These are phyloP conservation scores for Iberis amara DNA, from an alignment of 441 rosid species.

Conservation along the genomic window DNA sequence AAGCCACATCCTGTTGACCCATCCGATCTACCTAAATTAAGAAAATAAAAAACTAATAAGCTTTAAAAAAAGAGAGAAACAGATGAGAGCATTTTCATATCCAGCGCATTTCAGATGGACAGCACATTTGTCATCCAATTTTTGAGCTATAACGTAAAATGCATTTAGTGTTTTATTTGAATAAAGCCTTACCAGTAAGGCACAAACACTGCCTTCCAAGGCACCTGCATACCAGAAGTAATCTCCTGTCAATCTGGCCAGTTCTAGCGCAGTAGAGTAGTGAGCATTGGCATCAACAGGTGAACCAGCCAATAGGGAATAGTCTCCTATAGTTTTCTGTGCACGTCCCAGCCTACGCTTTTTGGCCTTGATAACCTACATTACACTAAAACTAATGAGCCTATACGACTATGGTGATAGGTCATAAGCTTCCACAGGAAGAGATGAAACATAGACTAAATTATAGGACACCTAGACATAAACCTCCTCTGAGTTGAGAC, in stretches of 20 bases:
- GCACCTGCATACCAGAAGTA: slow-evolving; percentile 98
- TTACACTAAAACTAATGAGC: slow-evolving; percentile 28
- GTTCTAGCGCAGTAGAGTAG: slow-evolving; percentile 82
- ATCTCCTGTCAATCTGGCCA: slow-evolving; percentile 84
- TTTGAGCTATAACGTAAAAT: slow-evolving; percentile 4
- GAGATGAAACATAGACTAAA: slow-evolving; percentile 35
- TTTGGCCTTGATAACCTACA: slow-evolving; percentile 94
- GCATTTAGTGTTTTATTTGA: neutral
- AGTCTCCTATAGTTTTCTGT: slow-evolving; percentile 96
- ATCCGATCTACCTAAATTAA: slow-evolving; percentile 64
- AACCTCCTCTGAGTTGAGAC: slow-evolving; percentile 98
- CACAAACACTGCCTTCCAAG: slow-evolving; percentile 93
- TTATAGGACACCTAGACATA: slow-evolving; percentile 86
- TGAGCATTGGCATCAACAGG: slow-evolving; percentile 99
- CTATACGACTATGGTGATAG: slow-evolving; percentile 11
- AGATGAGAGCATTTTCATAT: slow-evolving; percentile 8
- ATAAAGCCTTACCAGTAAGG: slow-evolving; percentile 60
- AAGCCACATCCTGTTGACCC: slow-evolving; percentile 63
- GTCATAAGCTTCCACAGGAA: slow-evolving; percentile 25
- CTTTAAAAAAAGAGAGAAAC: slow-evolving; percentile 3
- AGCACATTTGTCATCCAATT: neutral
- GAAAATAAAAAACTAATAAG: slow-evolving; percentile 24
- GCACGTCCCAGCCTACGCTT: slow-evolving; percentile 90
- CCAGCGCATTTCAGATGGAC: neutral
- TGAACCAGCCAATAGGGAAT: slow-evolving; percentile 91